Evolutionary conservation across 768 basidiomycete genomes (phyloP), one percentile per base, ranked within the genome.

Genomic region (Gelatoporia subvermispora): DNA sequence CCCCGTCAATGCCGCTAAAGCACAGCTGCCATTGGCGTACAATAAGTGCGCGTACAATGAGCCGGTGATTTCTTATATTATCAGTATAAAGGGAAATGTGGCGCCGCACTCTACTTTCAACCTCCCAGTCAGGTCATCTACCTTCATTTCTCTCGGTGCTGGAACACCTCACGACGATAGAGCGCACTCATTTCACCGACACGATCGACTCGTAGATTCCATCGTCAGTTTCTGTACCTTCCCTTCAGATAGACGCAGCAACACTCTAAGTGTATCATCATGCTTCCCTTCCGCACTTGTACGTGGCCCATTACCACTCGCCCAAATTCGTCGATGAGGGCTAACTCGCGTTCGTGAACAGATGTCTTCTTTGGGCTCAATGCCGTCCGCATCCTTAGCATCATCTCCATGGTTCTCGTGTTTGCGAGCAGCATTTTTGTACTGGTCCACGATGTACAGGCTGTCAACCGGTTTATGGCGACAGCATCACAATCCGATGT

Each of bases 281-380:
- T 72, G 72, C 60, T 73, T 45, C 70, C 72, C 56, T 68, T 68
- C 35, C 75, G 73, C 58, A 74, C 70, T 53, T 79, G 78, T 78
- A 52, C 57, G 78, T 71, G 2, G 3, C 18, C 37, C 13, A 11
- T 22, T 15, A 9, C 24, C 13, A 4, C 16, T 40, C 17, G 8
- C 17, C 42, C 21, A 8, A 23, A 35, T 15, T 45, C 15, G 24
- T 24, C 15, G 3, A 2, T 49, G 23, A 36, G 3, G 44, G 22
- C 21, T 18, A 8, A 18, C 21, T 20, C 17, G 21, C 41, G 17
- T 7, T 31, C 52, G 18, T 22, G 17, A 20, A 9, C 54, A 77
- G 76, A 82, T 57, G 60, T 77, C 21, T 93, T 91, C 72, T 81
- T 88, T 59, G 78, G 75, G 40, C 84, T 95, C 60, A 94, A 95